Evolutionary conservation across 2,329 filamentous ascomycete species (phyloP).

Genomic region (Pleochaeta shiraiana): DNA sequence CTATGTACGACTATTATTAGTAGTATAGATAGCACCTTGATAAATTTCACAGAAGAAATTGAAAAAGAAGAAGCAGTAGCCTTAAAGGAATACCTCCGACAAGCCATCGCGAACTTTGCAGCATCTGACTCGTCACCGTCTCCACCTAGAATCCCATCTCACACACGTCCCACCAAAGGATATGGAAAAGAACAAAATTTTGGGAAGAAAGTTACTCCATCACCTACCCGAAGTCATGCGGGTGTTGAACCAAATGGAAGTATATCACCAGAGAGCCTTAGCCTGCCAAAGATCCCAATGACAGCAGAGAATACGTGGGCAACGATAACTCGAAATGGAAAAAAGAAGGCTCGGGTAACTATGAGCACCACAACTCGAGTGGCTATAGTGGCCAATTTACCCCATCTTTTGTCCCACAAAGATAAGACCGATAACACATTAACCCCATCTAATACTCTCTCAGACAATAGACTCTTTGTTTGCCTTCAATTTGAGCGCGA

Average conservation of each 20-base stretch:
- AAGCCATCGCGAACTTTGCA: background rate
- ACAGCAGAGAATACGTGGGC: background rate
- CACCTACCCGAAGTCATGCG: background rate
- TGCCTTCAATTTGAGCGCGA: background rate
- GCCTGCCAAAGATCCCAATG: background rate
- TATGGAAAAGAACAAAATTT: background rate
- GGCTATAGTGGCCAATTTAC: background rate
- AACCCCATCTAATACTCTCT: background rate
- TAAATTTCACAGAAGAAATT: background rate
- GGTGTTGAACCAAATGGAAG: background rate
- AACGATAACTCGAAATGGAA: background rate
- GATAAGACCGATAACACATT: background rate
- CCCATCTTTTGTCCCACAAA: background rate
- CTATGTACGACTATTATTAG: background rate
- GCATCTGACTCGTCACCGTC: background rate
- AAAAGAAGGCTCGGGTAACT: background rate
- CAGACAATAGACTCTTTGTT: background rate
- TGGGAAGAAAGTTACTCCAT: background rate
- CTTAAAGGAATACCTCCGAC: background rate
- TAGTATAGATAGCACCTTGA: background rate
- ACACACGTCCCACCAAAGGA: background rate
- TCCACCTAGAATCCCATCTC: background rate
- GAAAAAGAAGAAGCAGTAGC: background rate
- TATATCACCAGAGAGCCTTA: background rate
- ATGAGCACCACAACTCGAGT: background rate